phyloP scores from a whole-genome alignment of 495 filamentous ascomycete genomes.

The Staphylotrichum tortipilum region DNA sequence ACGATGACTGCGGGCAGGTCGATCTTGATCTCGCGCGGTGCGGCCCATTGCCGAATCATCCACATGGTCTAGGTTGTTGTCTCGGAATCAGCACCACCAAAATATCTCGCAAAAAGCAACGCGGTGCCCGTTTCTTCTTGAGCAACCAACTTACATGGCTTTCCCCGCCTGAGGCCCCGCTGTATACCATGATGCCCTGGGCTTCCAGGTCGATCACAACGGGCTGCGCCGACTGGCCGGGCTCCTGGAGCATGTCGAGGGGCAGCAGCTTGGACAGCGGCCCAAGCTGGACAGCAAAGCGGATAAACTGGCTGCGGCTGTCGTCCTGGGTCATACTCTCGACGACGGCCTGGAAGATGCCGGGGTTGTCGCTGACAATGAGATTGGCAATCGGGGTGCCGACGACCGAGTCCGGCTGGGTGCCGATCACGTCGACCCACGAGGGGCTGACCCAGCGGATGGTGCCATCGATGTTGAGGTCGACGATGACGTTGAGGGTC shows the following conservation, averaged over 20 bases:
- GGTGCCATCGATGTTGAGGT: conserved; percentile 77
- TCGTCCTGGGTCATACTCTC: conserved; percentile 90
- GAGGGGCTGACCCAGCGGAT: conserved; percentile 94
- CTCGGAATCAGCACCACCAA: too few species aligned
- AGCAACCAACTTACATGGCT: conserved; percentile 65
- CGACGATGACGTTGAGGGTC: conserved; percentile 89
- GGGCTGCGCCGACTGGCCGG: conserved; percentile 36
- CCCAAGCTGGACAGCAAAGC: conserved; percentile 71
- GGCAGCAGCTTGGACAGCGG: conserved; percentile 59
- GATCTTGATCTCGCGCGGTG: conserved; percentile 86
- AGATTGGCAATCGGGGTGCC: conserved; percentile 74
- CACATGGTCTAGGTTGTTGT: conserved; percentile 74
- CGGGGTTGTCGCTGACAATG: conserved; percentile 62
- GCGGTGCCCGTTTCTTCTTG: too few species aligned
- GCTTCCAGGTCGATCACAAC: conserved; percentile 74
- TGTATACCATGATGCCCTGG: conserved; percentile 96
- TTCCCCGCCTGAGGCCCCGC: conserved; percentile 72
- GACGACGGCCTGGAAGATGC: conserved; percentile 69
- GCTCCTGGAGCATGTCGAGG: conserved; percentile 37
- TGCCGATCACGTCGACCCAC: conserved; percentile 92
- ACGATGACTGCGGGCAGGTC: conserved; percentile 87
- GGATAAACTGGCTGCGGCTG: conserved; percentile 81
- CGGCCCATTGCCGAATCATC: conserved; percentile 93
- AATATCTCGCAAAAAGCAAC: too few species aligned
- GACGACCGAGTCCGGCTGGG: conserved; percentile 59